Conservation (phyloP, 1,284 basidiomycete species). For the Ceratobasidium sp. region DNA sequence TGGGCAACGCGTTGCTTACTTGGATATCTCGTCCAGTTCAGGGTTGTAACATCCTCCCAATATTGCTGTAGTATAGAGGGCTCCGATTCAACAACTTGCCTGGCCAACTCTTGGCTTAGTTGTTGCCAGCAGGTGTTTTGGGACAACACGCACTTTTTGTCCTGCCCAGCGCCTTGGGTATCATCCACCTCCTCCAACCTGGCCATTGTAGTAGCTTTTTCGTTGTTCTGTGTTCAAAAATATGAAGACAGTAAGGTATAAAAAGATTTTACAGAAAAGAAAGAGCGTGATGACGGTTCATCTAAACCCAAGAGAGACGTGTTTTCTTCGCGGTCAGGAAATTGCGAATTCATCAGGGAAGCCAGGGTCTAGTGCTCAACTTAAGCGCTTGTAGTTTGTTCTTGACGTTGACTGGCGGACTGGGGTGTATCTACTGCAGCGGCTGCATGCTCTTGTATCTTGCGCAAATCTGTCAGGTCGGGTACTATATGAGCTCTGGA, state of each 20-base stretch:
- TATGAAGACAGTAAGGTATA: not conserved
- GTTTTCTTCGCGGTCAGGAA: constrained; percentile 24
- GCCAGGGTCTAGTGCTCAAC: constrained; percentile 10
- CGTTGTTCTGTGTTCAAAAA: not conserved
- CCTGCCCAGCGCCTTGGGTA: not conserved
- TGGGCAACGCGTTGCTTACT: constrained; percentile 8
- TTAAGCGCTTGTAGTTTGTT: constrained; percentile 25
- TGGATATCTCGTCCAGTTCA: constrained; percentile 44
- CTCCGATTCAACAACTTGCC: not conserved
- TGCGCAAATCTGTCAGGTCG: not conserved
- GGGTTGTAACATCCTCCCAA: constrained; percentile 45
- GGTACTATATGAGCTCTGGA: not conserved
- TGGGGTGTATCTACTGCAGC: not conserved
- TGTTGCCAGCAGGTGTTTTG: not conserved
- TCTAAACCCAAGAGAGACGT: not conserved
- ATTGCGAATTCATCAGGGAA: constrained; percentile 25
- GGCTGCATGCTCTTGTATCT: constrained; percentile 8
- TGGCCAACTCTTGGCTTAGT: too few species aligned
- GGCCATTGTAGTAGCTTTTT: not conserved
- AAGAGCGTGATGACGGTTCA: not conserved
- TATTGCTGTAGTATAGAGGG: constrained; percentile 16
- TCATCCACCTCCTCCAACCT: not conserved
- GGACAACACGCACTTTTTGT: not conserved
- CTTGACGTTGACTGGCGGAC: constrained; percentile 23
- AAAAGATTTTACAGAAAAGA: constrained; percentile 20